Percentiles rank a stretch among this genome's conserved stretches.
Evolutionary conservation across 441 rosid genomes (phyloP).

Genomic region (Eruca vesicaria): DNA sequence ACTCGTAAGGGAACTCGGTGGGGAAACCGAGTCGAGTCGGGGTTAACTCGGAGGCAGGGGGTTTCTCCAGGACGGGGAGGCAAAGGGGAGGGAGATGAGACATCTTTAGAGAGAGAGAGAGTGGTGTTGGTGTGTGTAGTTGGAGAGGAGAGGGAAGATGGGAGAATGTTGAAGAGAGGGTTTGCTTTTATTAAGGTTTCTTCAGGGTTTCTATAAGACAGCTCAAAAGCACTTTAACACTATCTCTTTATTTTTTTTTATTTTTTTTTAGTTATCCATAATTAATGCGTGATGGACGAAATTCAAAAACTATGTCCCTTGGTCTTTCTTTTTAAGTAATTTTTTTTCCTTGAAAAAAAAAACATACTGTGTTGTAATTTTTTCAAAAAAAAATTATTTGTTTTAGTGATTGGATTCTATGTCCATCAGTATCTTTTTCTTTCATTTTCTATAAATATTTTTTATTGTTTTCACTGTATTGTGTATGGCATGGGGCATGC

Average conservation of each 20-base stretch:
- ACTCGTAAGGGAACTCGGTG: conserved; percentile 73
- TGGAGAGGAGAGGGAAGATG: conserved; percentile 26
- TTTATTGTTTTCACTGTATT: neutral
- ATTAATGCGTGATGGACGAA: conserved; percentile 40
- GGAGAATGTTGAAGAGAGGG: conserved; percentile 67
- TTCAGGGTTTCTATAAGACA: conserved; percentile 54
- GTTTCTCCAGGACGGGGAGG: conserved; percentile 30
- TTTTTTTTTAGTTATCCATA: neutral
- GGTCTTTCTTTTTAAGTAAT: conserved; percentile 12
- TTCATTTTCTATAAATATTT: neutral
- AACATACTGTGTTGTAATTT: neutral
- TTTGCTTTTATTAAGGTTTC: conserved; percentile 78
- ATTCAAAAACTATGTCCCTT: conserved; percentile 20
- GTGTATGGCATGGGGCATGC: neutral
- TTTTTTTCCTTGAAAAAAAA: neutral
- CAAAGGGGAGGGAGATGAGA: conserved; percentile 36
- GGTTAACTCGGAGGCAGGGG: conserved; percentile 27
- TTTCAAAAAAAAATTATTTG: neutral
- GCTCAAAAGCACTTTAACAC: conserved; percentile 41
- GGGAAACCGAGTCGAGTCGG: conserved; percentile 53
- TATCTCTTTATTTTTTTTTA: conserved; percentile 5
- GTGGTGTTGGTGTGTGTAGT: neutral
- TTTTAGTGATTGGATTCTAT: neutral
- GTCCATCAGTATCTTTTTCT: neutral
- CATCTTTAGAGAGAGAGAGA: neutral